Base-by-base conservation (phyloP, 345 rosid species). In the Lumnitzera littorea region DNA sequence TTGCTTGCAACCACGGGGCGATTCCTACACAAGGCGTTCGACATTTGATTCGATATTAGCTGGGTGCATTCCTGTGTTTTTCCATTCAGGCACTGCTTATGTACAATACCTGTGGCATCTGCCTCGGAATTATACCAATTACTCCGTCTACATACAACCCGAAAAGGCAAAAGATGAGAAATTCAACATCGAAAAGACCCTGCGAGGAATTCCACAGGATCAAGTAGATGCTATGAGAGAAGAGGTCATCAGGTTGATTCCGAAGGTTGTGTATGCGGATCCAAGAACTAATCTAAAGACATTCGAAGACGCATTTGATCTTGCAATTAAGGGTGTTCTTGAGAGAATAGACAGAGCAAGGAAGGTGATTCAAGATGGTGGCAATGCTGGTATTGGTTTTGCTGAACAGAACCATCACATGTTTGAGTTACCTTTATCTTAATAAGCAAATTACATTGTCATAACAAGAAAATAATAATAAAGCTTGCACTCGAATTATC, bases 1-100 rank as follows among this genome's bases (percentile, higher is more conserved):
- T 55, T 85, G 91, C 75, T 72, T 85, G 57, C 88, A 85, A 72
- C 91, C 91, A 2, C 68, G 71, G 2, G 91, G 91, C 2, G 91
- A 84, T 70, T 84, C 91, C 43, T 84, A 84, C 73, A 82, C 91
- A 0, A 72, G 91, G 50, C 60, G 85, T 49, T 84, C 87, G 2
- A 70, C 79, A 46, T 82, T 84, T n/a, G 91, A 84, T 54, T 69
- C 91, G 4, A 82, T 84, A 25, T 50, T 82, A 25, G 84, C 87
- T 1, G 90, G 87, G 2, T 82, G 87, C 66, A 82, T 84, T 48
- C 90, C 87, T 0, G 87, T 84, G 15, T 84, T 84, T 64, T 84
- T 84, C 73, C 87, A 84, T 69, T 78, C 91, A 1, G 87, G 87
- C 55, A 72, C 85, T 36, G 87, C 91, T 0, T 84, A 70, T 0